Base-by-base conservation (phyloP, 331 rosid genomes). In the Spiraea crenata region DNA sequence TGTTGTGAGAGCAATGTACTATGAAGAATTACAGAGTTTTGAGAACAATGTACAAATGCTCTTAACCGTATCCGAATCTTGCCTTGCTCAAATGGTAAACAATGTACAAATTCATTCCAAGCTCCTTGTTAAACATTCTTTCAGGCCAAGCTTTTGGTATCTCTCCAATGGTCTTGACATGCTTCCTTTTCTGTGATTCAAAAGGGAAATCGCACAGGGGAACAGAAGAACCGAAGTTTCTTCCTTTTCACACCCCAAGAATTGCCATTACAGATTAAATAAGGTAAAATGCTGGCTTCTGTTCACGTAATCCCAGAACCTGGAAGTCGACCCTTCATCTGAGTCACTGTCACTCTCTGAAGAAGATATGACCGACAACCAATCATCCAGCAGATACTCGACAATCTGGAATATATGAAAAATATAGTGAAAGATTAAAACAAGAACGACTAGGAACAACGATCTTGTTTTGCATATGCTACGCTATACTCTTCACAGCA, bases 301-400 rank as follows among this genome's bases (percentile, higher is more conserved):
- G 55, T 75, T 62, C 34, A 73, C 19, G 74, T 79, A 81, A n/a
- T 88, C 96, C 96, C 98, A 90, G 70, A 88, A 76, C 78, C 84
- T 74, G 12, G 85, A 85, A 67, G 64, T 9, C 10, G 79, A 11
- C 37, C 69, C 87, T 74, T 46, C 83, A 45, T 90, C 98, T 7
- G 85, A 77, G 85, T 90, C 98, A 70, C 83, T 82, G 48, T 93
- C 97, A 66, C 93, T 87, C 71, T 90, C 98, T 35, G 98, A 88
- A 62, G 88, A 93, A 70, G 84, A 70, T 52, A 56, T 7, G 15
- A 74, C 2, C 10, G 65, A 57, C 16, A 76, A 16, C 40, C 81
- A 82, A 75, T 72, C 88, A 75, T 81, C 81, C 68, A 89, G 50
- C 73, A 93, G 56, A 83, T 85, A 93, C 42, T 77, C 87, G 49